phyloP scores from a whole-genome alignment of 2,329 filamentous ascomycete genomes.

The Colletotrichum viniferum region DNA sequence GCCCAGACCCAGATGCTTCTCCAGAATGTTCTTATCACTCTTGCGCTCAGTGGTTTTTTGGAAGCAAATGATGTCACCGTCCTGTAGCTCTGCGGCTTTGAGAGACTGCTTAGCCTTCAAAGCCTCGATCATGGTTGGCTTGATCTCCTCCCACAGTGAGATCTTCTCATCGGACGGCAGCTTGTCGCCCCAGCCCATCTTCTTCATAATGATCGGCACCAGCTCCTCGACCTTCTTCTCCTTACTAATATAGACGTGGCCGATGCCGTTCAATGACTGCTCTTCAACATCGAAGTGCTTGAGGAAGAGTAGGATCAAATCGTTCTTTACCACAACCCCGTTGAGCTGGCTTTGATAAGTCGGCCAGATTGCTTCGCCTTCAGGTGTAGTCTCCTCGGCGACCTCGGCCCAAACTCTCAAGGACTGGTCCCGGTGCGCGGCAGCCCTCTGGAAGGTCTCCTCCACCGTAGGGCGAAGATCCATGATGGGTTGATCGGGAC shows the following conservation, averaged over 20 bases:
- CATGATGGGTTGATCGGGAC: constrained; percentile 85
- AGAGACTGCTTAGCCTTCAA: constrained; percentile 92
- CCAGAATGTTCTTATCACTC: constrained; percentile 39
- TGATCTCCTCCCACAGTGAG: constrained; percentile 94
- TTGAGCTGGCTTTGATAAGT: constrained; percentile 63
- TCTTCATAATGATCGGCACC: constrained; percentile 74
- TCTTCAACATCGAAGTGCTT: constrained; percentile 86
- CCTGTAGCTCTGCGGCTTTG: constrained; percentile 90
- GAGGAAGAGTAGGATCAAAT: constrained; percentile 81
- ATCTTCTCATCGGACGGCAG: constrained; percentile 66
- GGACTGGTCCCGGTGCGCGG: constrained; percentile 68
- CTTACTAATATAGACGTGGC: constrained; percentile 86
- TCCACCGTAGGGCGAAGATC: constrained; percentile 79
- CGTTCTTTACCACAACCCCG: constrained; percentile 61
- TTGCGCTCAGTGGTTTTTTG: constrained; percentile 67
- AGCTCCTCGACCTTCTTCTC: constrained; percentile 89
- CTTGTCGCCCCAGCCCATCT: constrained; percentile 86
- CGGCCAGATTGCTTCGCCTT: constrained; percentile 77
- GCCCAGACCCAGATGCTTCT: constrained; percentile 41
- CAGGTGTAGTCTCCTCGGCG: constrained; percentile 66
- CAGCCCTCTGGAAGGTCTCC: constrained; percentile 62
- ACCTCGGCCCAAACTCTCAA: constrained; percentile 90
- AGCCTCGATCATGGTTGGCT: constrained; percentile 93
- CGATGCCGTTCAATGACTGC: constrained; percentile 77
- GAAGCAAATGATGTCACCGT: constrained; percentile 96